Base-by-base conservation (phyloP, 78 protist genomes). In the Dictyostelium purpureum region DNA sequence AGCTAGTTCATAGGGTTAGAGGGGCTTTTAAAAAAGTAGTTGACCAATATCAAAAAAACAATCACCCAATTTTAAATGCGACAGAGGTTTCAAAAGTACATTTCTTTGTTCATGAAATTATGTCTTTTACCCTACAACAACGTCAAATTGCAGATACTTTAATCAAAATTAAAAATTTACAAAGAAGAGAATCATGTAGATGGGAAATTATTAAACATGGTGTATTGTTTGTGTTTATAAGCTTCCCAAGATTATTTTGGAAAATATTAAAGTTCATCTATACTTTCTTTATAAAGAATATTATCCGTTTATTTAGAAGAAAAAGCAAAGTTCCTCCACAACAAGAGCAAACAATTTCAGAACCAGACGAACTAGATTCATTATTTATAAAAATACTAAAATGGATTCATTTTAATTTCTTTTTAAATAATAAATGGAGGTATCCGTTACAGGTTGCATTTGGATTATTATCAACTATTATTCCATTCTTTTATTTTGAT, bases 341-440 rank as follows among this genome's bases (percentile, higher is more conserved):
- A 54, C 63, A 54, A 54, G 18, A 54, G n/a, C 69, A 59, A 59
- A 57, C 0, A 21, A 11, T 26, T n/a, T 5, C n/a, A 59, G 4
- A 24, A 12, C 9, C 7, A 24, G 24, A 21, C 21, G 26, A 63
- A 33, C 38, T 33, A 16, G 33, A 26, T 63, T 4, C 33, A 3
- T 16, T 33, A 4, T 16, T 16, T 31, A 63, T 6, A 57, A 57
- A 63, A 33, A 63, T 63, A 33, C 2, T 4, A 14, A 33, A 33
- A 28, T 63, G 71, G 71, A 63, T 63, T 10, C 51, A 85, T 19
- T 9, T 21, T 42, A 24, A 40, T 12, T 73, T 28, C 51, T 73
- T 85, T 61, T 12, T 4, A 19, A 76, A 85, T 74, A 47, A 14
- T n/a, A 85, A 85, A 35, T 85, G 92, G 92, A 61, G 35, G 14